Evolutionary conservation across 805 yeast genomes (phyloP).

Genomic region (Barnettozyma pratensis): DNA sequence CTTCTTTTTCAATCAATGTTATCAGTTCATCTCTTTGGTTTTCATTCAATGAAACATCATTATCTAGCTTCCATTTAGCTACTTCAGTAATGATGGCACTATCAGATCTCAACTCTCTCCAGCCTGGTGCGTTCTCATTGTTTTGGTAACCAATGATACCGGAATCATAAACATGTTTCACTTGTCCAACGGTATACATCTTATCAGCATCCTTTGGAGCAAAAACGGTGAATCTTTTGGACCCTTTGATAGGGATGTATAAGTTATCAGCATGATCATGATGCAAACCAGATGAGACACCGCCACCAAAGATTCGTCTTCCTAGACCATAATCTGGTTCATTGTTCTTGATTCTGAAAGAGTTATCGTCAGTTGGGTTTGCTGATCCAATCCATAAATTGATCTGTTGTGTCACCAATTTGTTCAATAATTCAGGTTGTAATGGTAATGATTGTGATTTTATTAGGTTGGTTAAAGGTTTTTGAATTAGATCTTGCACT

Average conservation of each 20-base stretch:
- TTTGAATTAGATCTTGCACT: conserved; percentile 48
- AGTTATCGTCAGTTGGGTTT: conserved; percentile 8
- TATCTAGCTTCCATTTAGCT: conserved; percentile 37
- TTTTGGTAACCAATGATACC: conserved; percentile 63
- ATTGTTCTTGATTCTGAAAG: conserved; percentile 14
- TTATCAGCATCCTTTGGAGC: conserved; percentile 57
- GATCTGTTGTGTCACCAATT: conserved; percentile 60
- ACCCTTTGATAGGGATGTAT: conserved; percentile 56
- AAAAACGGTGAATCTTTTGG: conserved; percentile 61
- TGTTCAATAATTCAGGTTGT: conserved; percentile 36
- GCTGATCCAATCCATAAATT: conserved; percentile 66
- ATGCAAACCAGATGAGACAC: conserved; percentile 68
- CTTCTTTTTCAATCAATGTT: conserved; percentile 26
- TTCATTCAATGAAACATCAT: conserved; percentile 21
- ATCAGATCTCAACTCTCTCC: conserved; percentile 59
- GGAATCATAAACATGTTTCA: conserved; percentile 46
- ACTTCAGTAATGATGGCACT: conserved; percentile 52
- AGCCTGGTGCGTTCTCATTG: conserved; percentile 51
- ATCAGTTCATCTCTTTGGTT: conserved; percentile 22
- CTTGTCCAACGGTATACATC: conserved; percentile 59
- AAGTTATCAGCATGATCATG: conserved; percentile 80
- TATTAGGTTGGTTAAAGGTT: conserved; percentile 49
- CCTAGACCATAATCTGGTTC: conserved; percentile 40
- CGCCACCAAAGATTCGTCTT: conserved; percentile 49
- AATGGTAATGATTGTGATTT: conserved; percentile 30